Evolutionary conservation across 139 green algal species (phyloP), one percentile per base, ranked within the genome.

Genomic region (Dunaliella primolecta): DNA sequence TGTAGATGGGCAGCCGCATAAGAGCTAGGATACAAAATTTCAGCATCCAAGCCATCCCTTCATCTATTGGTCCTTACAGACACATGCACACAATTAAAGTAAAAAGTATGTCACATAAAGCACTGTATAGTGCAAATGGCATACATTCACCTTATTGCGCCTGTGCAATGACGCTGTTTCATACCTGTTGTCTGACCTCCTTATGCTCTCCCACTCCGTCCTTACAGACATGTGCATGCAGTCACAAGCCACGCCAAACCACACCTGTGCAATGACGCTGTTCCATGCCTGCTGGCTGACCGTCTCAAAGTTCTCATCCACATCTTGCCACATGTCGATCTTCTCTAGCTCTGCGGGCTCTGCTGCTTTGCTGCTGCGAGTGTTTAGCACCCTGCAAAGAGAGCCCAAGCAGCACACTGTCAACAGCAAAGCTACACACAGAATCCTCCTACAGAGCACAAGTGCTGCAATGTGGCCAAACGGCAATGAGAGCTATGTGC

Each of bases 101-200:
- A 15, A 7, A 64, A n/a, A n/a, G n/a, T n/a, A n/a, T n/a, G n/a
- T n/a, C n/a, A n/a, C n/a, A n/a, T n/a, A n/a, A n/a, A n/a, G n/a
- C n/a, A n/a, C n/a, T n/a, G n/a, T n/a, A n/a, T n/a, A n/a, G n/a
- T n/a, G n/a, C n/a, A n/a, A n/a, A n/a, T n/a, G n/a, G n/a, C n/a
- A n/a, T n/a, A n/a, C n/a, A n/a, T n/a, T n/a, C 46, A 64, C n/a
- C n/a, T n/a, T 15, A 64, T 15, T 15, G 2, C 71, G 92, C 87
- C 88, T 95, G 92, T 77, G 89, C 55, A 32, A 94, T 83, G 35
- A 93, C 84, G 29, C 82, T 78, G 78, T 91, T 94, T 92, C 92
- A 95, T 0, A 88, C 88, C 86, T 89, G 89, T n/a, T 80, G 72
- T 2, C 87, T 92, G 72, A 94, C 84, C 2, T 36, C 30, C 3